Evolutionary conservation across 495 filamentous ascomycete species (phyloP).

Genomic region (Aspergillus baeticus): DNA sequence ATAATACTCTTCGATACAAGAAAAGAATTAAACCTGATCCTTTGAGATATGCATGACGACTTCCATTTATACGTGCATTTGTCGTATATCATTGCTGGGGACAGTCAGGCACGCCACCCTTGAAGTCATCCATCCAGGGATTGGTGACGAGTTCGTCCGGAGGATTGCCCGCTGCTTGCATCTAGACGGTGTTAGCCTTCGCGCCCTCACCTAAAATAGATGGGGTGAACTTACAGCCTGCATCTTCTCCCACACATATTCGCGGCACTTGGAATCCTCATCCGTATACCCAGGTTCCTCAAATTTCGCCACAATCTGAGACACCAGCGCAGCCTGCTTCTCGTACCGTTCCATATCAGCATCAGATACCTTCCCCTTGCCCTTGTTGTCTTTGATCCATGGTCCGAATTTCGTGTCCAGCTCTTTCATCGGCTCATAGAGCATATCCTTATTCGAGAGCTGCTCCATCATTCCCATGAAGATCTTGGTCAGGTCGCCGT

Average conservation of each 20-base stretch:
- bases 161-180: conserved; percentile 92
- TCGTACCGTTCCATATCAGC: conserved; percentile 79
- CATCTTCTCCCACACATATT: conserved; percentile 96
- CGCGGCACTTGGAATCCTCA: conserved; percentile 74
- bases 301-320: conserved; percentile 85
- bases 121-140: conserved; percentile 40
- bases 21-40: neutral
- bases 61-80: conserved; percentile 25
- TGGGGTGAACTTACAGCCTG: conserved; percentile 70
- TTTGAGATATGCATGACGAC: neutral
- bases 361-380: conserved; percentile 51
- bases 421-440: conserved; percentile 99
- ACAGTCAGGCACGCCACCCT: conserved; percentile 39
- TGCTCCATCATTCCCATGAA: conserved; percentile 98
- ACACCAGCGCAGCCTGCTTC: conserved; percentile 77
- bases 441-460: conserved; percentile 93
- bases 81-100: conserved; percentile 36
- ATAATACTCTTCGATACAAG: neutral
- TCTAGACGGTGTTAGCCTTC: conserved; percentile 47
- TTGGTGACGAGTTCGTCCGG: conserved; percentile 88
- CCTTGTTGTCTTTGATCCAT: conserved; percentile 80
- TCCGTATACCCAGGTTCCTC: conserved; percentile 77
- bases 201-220: neutral
- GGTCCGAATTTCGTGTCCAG: conserved; percentile 83
- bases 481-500: conserved; percentile 91